These are phyloP conservation scores for Brassica juncea DNA, from an alignment of 345 rosid species.

Conservation along the genomic window DNA sequence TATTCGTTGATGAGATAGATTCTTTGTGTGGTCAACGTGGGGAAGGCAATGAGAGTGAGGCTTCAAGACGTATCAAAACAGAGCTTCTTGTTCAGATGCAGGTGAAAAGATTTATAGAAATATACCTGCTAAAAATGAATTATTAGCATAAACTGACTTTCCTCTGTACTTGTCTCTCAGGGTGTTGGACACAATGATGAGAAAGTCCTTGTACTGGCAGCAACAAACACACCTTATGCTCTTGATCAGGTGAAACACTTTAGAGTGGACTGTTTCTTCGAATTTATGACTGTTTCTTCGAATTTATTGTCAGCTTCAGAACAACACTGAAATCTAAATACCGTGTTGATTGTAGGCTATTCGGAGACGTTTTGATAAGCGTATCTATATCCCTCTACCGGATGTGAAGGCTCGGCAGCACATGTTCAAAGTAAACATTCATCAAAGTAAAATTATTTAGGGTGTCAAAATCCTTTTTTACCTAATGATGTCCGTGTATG, in stretches of 20 bases:
- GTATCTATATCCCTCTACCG: slow-evolving; percentile 92
- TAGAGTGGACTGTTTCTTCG: background rate
- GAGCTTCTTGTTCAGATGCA: slow-evolving; percentile 99
- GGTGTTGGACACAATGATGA: slow-evolving; percentile 87
- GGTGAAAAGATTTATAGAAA: slow-evolving; percentile 46
- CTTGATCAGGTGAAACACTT: slow-evolving; percentile 69
- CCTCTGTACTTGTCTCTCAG: slow-evolving; percentile 35
- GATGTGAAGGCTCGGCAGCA: slow-evolving; percentile 87
- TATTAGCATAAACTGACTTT: slow-evolving; percentile 6
- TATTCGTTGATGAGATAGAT: slow-evolving; percentile 89
- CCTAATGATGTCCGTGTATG: background rate
- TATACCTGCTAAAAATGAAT: background rate
- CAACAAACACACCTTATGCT: slow-evolving; percentile 89
- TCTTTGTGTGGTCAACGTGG: slow-evolving; percentile 91
- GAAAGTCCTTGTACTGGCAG: slow-evolving; percentile 93
- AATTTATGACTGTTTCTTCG: slow-evolving; percentile 7
- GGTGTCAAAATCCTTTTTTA: background rate
- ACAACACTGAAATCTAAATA: background rate
- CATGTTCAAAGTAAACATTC: slow-evolving; percentile 68
- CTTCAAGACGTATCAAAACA: slow-evolving; percentile 90
- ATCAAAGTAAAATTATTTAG: background rate
- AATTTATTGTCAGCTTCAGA: slow-evolving; percentile 10
- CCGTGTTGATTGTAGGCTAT: slow-evolving; percentile 64
- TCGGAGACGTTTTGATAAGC: slow-evolving; percentile 89
- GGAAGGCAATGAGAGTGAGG: slow-evolving; percentile 94